These are phyloP conservation scores for Zalaria sp. DNA, from an alignment of 2,329 filamentous ascomycete species.

Conservation along the genomic window DNA sequence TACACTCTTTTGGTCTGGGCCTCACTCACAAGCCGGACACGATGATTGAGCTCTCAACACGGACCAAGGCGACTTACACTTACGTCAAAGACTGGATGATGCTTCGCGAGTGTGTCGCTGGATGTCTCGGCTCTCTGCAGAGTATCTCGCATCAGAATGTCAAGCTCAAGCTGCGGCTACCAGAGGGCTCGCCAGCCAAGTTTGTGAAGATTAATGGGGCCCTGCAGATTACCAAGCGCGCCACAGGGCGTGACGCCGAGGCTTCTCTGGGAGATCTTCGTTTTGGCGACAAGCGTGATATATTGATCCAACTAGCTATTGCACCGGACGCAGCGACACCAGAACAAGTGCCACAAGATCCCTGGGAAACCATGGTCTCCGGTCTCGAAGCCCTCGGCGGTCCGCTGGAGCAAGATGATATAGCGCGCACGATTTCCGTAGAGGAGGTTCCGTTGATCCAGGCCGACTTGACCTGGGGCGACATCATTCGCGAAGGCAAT, in stretches of 20 bases:
- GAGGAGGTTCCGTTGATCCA: slow-evolving; percentile 93
- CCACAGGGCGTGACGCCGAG: slow-evolving; percentile 86
- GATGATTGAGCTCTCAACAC: slow-evolving; percentile 91
- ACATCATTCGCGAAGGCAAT: slow-evolving; percentile 79
- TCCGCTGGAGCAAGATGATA: slow-evolving; percentile 71
- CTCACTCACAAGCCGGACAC: slow-evolving; percentile 97
- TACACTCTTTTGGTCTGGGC: slow-evolving; percentile 91
- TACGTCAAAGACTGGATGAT: slow-evolving; percentile 99
- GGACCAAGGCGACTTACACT: slow-evolving; percentile 92
- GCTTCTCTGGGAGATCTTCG: slow-evolving; percentile 80
- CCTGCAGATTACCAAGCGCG: slow-evolving; percentile 89
- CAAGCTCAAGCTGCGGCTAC: slow-evolving; percentile 83
- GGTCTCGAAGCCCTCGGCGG: slow-evolving; percentile 87
- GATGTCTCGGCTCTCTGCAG: slow-evolving; percentile 82
- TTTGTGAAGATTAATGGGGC: slow-evolving; percentile 98
- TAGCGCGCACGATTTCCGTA: slow-evolving; percentile 62
- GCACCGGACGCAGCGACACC: slow-evolving; percentile 69
- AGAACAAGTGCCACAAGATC: slow-evolving; percentile 79
- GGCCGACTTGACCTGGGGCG: slow-evolving; percentile 84
- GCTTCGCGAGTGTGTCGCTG: slow-evolving; percentile 88
- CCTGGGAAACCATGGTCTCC: slow-evolving; percentile 95
- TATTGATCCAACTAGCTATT: slow-evolving; percentile 88
- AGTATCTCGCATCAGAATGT: slow-evolving; percentile 97
- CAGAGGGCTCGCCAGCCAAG: slow-evolving; percentile 91
- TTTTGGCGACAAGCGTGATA: slow-evolving; percentile 90